These are phyloP conservation scores for Histomonas meleagridis DNA, from an alignment of 208 protist species.

Conservation along the genomic window DNA sequence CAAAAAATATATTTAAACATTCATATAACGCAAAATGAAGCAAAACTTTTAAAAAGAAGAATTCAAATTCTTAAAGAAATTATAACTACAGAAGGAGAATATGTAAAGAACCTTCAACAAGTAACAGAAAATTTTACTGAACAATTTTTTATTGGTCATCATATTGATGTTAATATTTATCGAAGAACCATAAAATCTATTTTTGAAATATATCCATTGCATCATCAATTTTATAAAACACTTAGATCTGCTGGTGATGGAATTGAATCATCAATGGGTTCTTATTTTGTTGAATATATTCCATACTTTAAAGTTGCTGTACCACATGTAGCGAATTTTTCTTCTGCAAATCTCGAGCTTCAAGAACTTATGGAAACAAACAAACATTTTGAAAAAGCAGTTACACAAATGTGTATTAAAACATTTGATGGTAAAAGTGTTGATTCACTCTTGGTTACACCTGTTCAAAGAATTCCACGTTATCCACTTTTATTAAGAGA, in stretches of 20 bases:
- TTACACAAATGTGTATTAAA: background rate
- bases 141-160: background rate
- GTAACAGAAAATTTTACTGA: background rate
- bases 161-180: background rate
- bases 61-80: background rate
- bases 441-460: background rate
- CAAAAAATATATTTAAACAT: background rate
- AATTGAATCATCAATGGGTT: background rate
- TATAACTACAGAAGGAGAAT: background rate
- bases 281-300: background rate
- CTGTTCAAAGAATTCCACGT: background rate
- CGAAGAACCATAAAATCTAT: background rate
- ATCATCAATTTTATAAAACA: background rate
- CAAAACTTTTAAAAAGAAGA: background rate
- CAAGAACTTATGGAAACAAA: background rate
- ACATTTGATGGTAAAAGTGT: background rate
- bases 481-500: constrained; percentile 3
- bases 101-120: background rate
- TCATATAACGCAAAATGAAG: background rate
- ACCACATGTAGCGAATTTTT: background rate
- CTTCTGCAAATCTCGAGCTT: background rate
- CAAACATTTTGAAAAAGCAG: background rate
- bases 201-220: background rate
- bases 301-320: background rate
- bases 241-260: background rate